Base-by-base conservation (phyloP, 1,284 basidiomycete genomes). In the Cryptococcus deneoformans region DNA sequence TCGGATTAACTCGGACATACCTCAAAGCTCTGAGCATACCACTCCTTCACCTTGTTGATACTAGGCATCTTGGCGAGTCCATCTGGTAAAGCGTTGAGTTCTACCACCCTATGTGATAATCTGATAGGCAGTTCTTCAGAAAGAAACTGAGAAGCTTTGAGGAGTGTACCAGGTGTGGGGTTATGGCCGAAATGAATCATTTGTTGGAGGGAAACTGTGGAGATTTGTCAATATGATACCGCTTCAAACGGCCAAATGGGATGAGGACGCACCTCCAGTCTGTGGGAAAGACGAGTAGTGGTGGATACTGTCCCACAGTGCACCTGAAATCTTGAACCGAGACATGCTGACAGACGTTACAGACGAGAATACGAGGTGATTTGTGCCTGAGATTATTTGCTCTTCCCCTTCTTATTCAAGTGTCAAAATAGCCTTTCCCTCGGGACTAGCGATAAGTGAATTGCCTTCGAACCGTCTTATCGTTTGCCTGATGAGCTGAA, bases 21-120 rank as follows among this genome's bases (percentile, higher is more conserved):
- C 83, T 98, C 90, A 71, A 99, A 99, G 14, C 91, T 94, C 80
- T 99, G 92, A 0, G 94, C 95, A 74, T 99, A 99, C 95, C 95
- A 99, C 72, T 96, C 88, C 81, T 95, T 95, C 64, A 99, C 95
- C 72, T 91, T 92, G 64, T 88, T 86, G 64, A 99, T 98, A 48
- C 89, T 91, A 0, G 89, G 87, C 94, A 96, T 97, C 58, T 87
- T 85, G 69, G 87, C 88, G 60, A 99, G 82, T 52, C 92, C 88
- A 77, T 97, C 90, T 0, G 96, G 95, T 5, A 99, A 83, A 67
- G 92, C 87, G 70, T 98, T 92, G 45, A 99, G 85, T 79, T 99
- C 95, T 75, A 95, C 94, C 43, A 96, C 93, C 39, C 96, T 85
- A 75, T 99, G 95, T 0, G 94, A 93, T 14, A 99, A 84, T 36